A percentile compares a stretch with the other conserved stretches of the same genome.
phyloP scores from a whole-genome alignment of 495 filamentous ascomycete genomes.

The Penicillium malachiteum region DNA sequence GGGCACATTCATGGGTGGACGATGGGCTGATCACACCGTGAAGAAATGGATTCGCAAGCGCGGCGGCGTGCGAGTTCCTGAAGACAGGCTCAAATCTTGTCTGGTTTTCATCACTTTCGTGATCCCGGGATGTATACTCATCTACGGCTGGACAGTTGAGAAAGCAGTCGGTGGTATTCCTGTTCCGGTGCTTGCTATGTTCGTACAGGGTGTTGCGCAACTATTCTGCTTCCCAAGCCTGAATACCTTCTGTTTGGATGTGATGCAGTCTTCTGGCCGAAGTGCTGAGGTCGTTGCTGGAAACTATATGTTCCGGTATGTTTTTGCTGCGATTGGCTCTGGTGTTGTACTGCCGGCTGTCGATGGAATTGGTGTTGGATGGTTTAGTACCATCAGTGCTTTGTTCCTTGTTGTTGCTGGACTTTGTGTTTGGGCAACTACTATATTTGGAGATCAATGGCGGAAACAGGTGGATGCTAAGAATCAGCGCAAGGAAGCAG shows the following conservation, averaged over 20 bases:
- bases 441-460: slow-evolving; percentile 56
- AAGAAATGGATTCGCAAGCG: slow-evolving; percentile 61
- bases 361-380: slow-evolving; percentile 66
- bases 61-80: slow-evolving; percentile 58
- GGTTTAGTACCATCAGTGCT: slow-evolving; percentile 58
- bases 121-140: slow-evolving; percentile 63
- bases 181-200: slow-evolving; percentile 67
- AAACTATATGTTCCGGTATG: slow-evolving; percentile 70
- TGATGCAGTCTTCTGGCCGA: slow-evolving; percentile 58
- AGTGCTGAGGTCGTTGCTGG: slow-evolving; percentile 70
- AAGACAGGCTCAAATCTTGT: slow-evolving; percentile 66
- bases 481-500: slow-evolving; percentile 15
- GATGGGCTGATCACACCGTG: slow-evolving; percentile 67
- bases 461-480: slow-evolving; percentile 49
- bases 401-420: slow-evolving; percentile 52
- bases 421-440: slow-evolving; percentile 44
- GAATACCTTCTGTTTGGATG: slow-evolving; percentile 76
- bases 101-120: slow-evolving; percentile 58
- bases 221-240: slow-evolving; percentile 70
- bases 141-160: slow-evolving; percentile 74
- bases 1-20: slow-evolving; percentile 69
- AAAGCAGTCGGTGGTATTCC: slow-evolving; percentile 64
- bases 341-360: slow-evolving; percentile 67
- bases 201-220: slow-evolving; percentile 68
- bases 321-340: slow-evolving; percentile 64